A percentile compares a stretch with the other conserved stretches of the same genome.
phyloP scores from a whole-genome alignment of 2,329 filamentous ascomycete species.

The Paracoccidioides brasiliensis region DNA sequence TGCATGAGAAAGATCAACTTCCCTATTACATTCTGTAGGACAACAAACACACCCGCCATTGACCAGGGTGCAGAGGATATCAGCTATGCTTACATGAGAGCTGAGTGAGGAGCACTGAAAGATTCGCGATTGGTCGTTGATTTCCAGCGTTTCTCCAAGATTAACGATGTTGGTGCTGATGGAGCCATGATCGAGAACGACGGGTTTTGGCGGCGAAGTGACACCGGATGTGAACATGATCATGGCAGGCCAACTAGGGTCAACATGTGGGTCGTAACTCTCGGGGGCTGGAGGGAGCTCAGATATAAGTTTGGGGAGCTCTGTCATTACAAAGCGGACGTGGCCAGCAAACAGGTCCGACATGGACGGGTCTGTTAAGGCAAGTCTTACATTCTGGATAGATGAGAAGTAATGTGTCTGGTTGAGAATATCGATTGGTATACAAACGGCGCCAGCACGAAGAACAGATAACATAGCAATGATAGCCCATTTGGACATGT shows the following conservation, averaged over 20 bases:
- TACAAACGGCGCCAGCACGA: not conserved
- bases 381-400: not conserved
- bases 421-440: conserved; percentile 1
- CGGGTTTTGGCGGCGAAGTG: conserved; percentile 16
- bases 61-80: not conserved
- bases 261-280: not conserved
- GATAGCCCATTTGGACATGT: conserved; percentile 1
- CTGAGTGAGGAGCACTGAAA: not conserved
- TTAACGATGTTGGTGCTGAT: not conserved
- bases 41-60: not conserved
- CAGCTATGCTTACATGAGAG: not conserved
- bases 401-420: not conserved
- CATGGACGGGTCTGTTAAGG: not conserved
- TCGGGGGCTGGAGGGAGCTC: not conserved
- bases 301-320: not conserved
- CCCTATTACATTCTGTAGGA: not conserved
- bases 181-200: conserved; percentile 4
- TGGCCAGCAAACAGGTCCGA: not conserved
- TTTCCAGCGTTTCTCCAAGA: not conserved
- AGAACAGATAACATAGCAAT: conserved; percentile 3
- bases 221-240: conserved; percentile 19
- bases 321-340: not conserved
- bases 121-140: not conserved
- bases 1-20: not conserved
- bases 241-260: not conserved